A percentile compares a stretch with the other conserved stretches of the same genome.
phyloP scores from a whole-genome alignment of 2,329 filamentous ascomycete species.

The Paraphoma sp. region DNA sequence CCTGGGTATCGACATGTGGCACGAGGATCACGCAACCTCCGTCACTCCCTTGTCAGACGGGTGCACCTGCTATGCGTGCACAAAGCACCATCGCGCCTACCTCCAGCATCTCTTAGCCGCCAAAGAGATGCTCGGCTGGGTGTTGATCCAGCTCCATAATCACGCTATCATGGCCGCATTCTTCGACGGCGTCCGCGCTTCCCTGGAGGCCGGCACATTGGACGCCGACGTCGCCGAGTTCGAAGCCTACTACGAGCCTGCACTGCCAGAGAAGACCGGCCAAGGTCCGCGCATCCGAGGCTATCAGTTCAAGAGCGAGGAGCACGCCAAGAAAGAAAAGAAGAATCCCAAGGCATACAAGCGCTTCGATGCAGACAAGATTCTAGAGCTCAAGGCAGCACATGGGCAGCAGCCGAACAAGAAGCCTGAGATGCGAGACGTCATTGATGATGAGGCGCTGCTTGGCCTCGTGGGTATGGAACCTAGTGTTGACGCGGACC shows the following conservation, averaged over 20 bases:
- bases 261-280: conserved; percentile 76
- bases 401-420: conserved; percentile 39
- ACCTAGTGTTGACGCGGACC: not conserved
- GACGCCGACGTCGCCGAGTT: conserved; percentile 66
- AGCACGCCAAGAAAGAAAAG: conserved; percentile 35
- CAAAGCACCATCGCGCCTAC: conserved; percentile 83
- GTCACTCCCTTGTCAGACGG: conserved; percentile 64
- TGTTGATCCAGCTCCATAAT: conserved; percentile 90
- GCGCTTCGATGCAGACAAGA: conserved; percentile 33
- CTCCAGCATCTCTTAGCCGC: conserved; percentile 85
- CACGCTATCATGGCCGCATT: conserved; percentile 75
- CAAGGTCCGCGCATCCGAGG: conserved; percentile 66
- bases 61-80: conserved; percentile 86
- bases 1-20: conserved; percentile 83
- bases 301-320: conserved; percentile 41
- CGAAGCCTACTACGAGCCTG: conserved; percentile 69
- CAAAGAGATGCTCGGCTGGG: conserved; percentile 97
- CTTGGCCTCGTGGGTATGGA: conserved; percentile 36
- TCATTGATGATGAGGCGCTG: conserved; percentile 44
- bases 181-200: conserved; percentile 72
- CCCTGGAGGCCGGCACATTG: conserved; percentile 65
- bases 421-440: conserved; percentile 33
- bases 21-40: conserved; percentile 63
- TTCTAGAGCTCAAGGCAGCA: conserved; percentile 32
- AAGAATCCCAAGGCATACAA: conserved; percentile 43